These are phyloP conservation scores for Dendrobium chrysotoxum DNA, from an alignment of 106 monocot genomes.

Conservation along the genomic window DNA sequence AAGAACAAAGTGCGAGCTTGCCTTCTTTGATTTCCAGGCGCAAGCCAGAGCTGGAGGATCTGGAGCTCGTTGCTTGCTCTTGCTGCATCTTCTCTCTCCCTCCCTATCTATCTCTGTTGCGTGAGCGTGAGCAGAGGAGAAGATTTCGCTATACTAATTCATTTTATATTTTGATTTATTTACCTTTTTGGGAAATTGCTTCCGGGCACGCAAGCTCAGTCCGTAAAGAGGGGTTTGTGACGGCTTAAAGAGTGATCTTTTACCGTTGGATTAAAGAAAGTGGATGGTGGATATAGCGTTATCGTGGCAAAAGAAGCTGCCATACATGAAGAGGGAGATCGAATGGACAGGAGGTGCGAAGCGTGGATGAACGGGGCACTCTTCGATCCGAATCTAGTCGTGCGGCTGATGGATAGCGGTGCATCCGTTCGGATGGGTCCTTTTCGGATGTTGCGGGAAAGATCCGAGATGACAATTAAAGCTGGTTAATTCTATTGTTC, in stretches of 20 bases:
- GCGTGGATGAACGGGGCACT: background rate
- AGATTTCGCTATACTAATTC: no score
- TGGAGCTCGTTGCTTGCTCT: constrained; percentile 8
- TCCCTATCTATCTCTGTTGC: no score
- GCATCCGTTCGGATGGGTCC: no score
- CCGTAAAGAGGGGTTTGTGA: background rate
- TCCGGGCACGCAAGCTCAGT: background rate
- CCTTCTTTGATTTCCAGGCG: constrained; percentile 1
- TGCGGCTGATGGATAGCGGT: background rate
- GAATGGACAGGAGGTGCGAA: background rate
- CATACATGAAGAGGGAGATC: background rate
- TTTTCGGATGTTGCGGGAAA: no score
- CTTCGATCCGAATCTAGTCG: background rate
- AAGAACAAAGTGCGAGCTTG: background rate
- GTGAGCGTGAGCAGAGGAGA: background rate
- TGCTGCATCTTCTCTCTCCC: background rate
- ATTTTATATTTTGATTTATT: background rate
- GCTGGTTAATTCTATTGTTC: no score
- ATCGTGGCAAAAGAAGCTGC: background rate
- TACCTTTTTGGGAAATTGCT: background rate
- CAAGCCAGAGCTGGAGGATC: constrained; percentile 3
- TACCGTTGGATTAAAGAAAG: background rate
- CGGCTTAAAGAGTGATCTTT: background rate
- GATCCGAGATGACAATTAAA: no score
- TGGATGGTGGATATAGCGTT: background rate